Evolutionary conservation across 2,329 filamentous ascomycete species (phyloP), one percentile per base, ranked within the genome.

Genomic region (Calonectria pseudoturangicola): DNA sequence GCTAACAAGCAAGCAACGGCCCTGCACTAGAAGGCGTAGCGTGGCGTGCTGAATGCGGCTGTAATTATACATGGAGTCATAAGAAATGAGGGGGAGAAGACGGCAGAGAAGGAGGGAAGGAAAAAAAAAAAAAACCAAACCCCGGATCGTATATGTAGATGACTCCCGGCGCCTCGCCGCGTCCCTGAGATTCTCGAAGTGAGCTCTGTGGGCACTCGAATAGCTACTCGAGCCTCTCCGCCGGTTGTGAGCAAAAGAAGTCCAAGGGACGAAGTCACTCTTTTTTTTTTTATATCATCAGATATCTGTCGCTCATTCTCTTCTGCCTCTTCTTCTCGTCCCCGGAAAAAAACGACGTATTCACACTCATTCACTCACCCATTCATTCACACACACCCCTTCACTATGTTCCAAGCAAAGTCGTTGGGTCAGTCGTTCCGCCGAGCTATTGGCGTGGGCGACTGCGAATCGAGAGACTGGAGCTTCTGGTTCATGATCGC

Each of bases 401-500:
- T 16, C 27, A 66, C 2, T 16, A 72, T 66, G 66, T 58, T 48
- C 10, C 21, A 62, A 33, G 36, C 70, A 36, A 64, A 50, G 47
- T 41, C 58, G 4, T 65, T 51, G 66, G 56, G 65, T 18, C 36
- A 69, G 27, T 27, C 67, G 39, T 70, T 75, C 39, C 62, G 67
- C n/a, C 48, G 72, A 27, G 36, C 63, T 28, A 9, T 75, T 27
- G 73, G 73, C 51, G 36, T 73, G 12, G 69, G 69, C 60, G 72
- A 75, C 39, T 72, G 69, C 64, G 72, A 75, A n/a, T 72, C 70
- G 50, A 74, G 45, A 25, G 45, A 58, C 56, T 58, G 68, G 8
- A 74, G 62, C 48, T 63, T 70, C 39, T 74, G 74, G 74, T 75
- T 75, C 66, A 68, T 75, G 47, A 60, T 75, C 47, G 73, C 72